Conservation (phyloP, 768 basidiomycete species). For the Pseudohyphozyma bogoriensis region DNA sequence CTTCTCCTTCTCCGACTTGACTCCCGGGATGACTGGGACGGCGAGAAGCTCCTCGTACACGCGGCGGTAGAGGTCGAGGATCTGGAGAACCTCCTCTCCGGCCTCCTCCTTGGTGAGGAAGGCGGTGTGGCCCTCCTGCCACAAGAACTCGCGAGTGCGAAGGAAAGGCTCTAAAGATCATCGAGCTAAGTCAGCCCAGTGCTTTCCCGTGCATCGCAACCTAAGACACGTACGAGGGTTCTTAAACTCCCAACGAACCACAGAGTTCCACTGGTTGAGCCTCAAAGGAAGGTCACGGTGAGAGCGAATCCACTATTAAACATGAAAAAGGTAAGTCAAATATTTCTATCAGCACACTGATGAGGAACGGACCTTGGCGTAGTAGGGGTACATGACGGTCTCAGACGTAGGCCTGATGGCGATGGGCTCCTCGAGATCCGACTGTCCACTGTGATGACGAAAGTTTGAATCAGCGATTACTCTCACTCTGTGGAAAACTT, state of each 20-base stretch:
- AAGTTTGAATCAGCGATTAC: background rate
- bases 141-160: conserved; percentile 98
- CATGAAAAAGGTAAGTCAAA: too few species aligned
- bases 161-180: conserved; percentile 74
- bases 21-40: conserved; percentile 89
- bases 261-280: conserved; percentile 98
- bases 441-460: conserved; percentile 57
- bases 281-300: conserved; percentile 95
- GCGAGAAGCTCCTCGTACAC: conserved; percentile 96
- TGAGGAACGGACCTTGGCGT: conserved; percentile 53
- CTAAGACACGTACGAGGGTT: conserved; percentile 62
- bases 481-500: conserved; percentile 36
- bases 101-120: conserved; percentile 80
- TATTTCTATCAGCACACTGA: background rate
- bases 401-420: conserved; percentile 97
- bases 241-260: conserved; percentile 99
- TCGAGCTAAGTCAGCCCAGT: background rate
- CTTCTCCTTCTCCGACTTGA: conserved; percentile 99
- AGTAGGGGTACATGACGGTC: conserved; percentile 99
- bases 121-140: conserved; percentile 99
- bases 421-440: conserved; percentile 91
- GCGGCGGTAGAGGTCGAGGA: conserved; percentile 87
- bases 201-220: background rate
- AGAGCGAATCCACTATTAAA: conserved; percentile 70
- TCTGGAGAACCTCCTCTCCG: conserved; percentile 79